Base-by-base conservation (phyloP, 2,329 filamentous ascomycete species). In the Fusarium camptoceras region DNA sequence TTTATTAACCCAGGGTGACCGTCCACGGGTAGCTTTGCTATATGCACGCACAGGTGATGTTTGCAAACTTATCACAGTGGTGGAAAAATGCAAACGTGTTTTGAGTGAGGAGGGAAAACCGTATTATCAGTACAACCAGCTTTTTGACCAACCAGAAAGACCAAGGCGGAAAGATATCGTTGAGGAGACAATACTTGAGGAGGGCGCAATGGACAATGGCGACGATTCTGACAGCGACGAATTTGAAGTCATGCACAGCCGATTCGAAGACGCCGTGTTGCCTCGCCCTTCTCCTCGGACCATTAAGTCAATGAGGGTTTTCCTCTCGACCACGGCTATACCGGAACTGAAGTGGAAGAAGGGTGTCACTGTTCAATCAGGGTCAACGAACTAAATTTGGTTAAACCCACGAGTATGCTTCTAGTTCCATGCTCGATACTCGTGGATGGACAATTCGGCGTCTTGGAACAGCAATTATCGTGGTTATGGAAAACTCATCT, bases 11-110 rank as follows among this genome's bases (percentile, higher is more conserved):
- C 50, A 73, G 18, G 22, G 65, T n/a, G 68, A 71, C 7, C 64
- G 61, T 25, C 71, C 74, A 48, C 77, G 78, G 12, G 74, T 83
- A 16, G 82, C 82, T n/a, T 76, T 89, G 41, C 77, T 89, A 20
- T 82, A 87, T 72, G 85, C 86, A 31, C 83, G 84, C 22, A 80
- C 84, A 1, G 64, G 77, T 12, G 85, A 88, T 5, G 84, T 87
- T 3, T 84, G 83, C 78, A 94, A 94, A 78, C 82, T 93, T 73
- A 87, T 93, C 72, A 90, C 87, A 6, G 85, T 93, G 47, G 84
- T 85, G 46, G 91, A 94, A 78, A 89, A 92, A 39, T 85, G 84
- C 59, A 91, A 91, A 77, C 81, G 86, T 41, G 81, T 88, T 48
- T 78, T 91, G 55, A 80, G 74, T 31, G 82, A 83, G 53, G 78